phyloP scores from a whole-genome alignment of 495 filamentous ascomycete species.

The Lophium mytilinum region DNA sequence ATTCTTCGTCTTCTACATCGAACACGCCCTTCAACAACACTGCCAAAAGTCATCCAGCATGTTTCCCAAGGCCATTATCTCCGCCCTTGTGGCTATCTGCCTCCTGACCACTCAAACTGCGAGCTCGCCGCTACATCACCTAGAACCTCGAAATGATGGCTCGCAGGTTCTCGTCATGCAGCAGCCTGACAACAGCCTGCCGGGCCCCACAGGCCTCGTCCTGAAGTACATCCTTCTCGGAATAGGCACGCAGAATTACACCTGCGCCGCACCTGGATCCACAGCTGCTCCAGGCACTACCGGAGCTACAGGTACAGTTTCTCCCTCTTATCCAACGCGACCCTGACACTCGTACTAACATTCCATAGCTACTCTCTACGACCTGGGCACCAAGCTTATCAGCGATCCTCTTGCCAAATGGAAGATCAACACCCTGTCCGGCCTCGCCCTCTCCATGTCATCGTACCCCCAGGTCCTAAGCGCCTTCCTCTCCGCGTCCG shows the following conservation, averaged over 20 bases:
- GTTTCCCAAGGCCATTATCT: constrained; percentile 10
- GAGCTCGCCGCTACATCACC: constrained; percentile 1
- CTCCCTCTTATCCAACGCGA: neutral
- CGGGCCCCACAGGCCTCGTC: constrained; percentile 5
- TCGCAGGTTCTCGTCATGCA: neutral
- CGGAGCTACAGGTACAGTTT: constrained; percentile 19
- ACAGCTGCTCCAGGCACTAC: constrained; percentile 11
- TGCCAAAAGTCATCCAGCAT: constrained; percentile 1
- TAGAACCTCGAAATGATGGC: neutral
- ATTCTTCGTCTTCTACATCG: neutral
- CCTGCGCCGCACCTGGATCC: constrained; percentile 12
- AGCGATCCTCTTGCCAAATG: constrained; percentile 12
- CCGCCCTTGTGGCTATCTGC: constrained; percentile 8
- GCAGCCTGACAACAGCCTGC: constrained; percentile 13
- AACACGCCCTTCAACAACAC: neutral
- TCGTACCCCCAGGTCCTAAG: neutral
- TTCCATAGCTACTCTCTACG: constrained; percentile 17
- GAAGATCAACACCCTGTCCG: constrained; percentile 18
- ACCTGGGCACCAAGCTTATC: constrained; percentile 16
- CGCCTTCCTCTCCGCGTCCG: constrained; percentile 4
- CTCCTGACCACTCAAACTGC: constrained; percentile 1
- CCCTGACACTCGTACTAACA: neutral
- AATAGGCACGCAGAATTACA: constrained; percentile 27
- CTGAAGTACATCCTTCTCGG: constrained; percentile 26
- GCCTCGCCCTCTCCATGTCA: constrained; percentile 15